These are phyloP conservation scores for Perkinsus olseni DNA, from an alignment of 169 alveolate species.

Conservation along the genomic window DNA sequence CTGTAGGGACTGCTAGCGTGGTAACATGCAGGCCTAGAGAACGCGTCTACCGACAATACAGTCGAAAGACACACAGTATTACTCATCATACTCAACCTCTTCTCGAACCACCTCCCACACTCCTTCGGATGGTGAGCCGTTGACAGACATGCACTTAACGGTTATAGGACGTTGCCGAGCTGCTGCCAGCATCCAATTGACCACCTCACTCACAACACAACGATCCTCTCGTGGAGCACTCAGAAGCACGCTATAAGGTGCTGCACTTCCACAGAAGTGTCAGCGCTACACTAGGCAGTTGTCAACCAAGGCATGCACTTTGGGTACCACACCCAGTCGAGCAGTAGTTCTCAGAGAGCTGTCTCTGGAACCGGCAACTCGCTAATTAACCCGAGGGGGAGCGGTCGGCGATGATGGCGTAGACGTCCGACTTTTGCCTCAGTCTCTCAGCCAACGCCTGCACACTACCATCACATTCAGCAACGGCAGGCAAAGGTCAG, in stretches of 20 bases:
- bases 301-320: neutral
- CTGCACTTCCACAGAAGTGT: neutral
- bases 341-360: neutral
- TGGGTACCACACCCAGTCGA: neutral
- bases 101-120: neutral
- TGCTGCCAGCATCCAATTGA: too few species aligned
- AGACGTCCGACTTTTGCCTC: neutral
- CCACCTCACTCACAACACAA: neutral
- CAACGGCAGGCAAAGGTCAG: too few species aligned
- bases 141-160: too few species aligned
- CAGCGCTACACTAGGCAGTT: neutral
- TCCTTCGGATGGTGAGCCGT: neutral
- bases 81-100: neutral
- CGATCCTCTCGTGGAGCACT: neutral
- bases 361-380: neutral
- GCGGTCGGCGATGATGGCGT: neutral
- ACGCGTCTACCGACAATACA: neutral
- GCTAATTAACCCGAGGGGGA: neutral
- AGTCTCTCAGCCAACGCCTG: neutral
- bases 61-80: neutral
- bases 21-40: neutral
- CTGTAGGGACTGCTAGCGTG: neutral
- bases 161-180: too few species aligned
- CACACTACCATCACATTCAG: neutral
- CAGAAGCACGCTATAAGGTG: neutral